These are phyloP conservation scores for Pelomyxa schiedti DNA, from an alignment of 78 protist genomes.

Conservation along the genomic window DNA sequence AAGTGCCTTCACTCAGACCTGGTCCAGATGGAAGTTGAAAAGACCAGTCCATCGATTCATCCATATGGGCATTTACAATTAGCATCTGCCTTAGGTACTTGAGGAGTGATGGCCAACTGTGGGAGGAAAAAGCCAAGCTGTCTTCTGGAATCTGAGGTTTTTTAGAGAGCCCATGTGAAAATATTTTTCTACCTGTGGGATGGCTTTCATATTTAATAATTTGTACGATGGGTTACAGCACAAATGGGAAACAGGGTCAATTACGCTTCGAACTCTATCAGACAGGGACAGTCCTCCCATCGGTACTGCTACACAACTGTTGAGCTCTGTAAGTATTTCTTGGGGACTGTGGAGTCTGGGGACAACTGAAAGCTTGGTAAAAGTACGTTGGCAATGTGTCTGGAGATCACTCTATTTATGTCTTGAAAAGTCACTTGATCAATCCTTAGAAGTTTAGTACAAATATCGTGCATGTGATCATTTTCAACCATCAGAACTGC, in stretches of 20 bases:
- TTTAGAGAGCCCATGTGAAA: constrained; percentile 5
- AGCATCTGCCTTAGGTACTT: not conserved
- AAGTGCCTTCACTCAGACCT: no score
- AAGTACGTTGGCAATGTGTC: not conserved
- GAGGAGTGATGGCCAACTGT: constrained; percentile 5
- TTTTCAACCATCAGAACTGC: constrained; percentile 6
- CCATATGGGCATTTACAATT: not conserved
- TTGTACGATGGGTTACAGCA: not conserved
- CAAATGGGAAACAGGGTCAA: not conserved
- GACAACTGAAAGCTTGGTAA: not conserved
- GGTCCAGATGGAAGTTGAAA: no score
- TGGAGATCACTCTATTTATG: constrained; percentile 14
- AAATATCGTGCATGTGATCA: not conserved
- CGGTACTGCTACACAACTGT: not conserved
- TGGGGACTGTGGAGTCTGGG: not conserved
- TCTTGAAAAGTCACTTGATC: not conserved
- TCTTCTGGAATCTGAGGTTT: constrained; percentile 3
- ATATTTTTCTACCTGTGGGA: no score
- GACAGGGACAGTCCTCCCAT: not conserved
- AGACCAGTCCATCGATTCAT: constrained; percentile 2
- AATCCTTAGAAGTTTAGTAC: not conserved
- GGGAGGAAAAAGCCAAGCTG: not conserved
- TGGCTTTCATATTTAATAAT: not conserved
- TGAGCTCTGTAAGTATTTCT: not conserved
- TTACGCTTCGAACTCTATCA: not conserved